Percentiles rank a stretch among this genome's conserved stretches.
These are phyloP conservation scores for Auriscalpium microsporum DNA, from an alignment of 768 basidiomycete genomes.

Conservation along the genomic window DNA sequence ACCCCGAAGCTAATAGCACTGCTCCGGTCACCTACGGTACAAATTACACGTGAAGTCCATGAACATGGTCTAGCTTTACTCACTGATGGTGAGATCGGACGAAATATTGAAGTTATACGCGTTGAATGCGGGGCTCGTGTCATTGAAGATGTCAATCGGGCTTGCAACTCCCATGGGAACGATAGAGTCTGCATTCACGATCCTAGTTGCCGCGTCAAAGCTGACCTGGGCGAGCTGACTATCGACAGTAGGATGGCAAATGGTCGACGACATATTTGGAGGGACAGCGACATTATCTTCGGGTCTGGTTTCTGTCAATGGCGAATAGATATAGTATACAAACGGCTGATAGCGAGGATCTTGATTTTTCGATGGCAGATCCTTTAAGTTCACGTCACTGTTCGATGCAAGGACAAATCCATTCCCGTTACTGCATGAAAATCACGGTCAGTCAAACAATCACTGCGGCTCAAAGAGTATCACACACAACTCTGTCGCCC, in stretches of 20 bases:
- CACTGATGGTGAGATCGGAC: too few species aligned
- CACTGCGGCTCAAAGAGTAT: neutral
- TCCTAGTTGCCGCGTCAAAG: neutral
- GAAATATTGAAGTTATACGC: too few species aligned
- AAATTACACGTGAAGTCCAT: neutral
- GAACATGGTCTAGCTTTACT: neutral
- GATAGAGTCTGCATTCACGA: neutral
- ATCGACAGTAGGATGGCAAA: neutral
- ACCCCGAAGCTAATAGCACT: neutral
- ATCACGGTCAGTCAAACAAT: neutral
- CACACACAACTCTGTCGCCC: too few species aligned
- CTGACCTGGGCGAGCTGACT: neutral
- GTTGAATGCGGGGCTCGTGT: neutral
- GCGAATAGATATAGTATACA: neutral
- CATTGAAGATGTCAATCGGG: neutral
- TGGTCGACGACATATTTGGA: neutral
- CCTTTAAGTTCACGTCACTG: too few species aligned
- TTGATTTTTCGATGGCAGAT: too few species aligned
- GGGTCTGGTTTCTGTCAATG: neutral
- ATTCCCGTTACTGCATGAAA: too few species aligned
- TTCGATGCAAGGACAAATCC: too few species aligned
- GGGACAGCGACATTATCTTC: neutral
- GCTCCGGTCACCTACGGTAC: neutral
- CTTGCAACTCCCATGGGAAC: neutral
- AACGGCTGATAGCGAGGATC: neutral